These are phyloP conservation scores for Cantharellus anzutake DNA, from an alignment of 768 basidiomycete genomes.

Conservation along the genomic window DNA sequence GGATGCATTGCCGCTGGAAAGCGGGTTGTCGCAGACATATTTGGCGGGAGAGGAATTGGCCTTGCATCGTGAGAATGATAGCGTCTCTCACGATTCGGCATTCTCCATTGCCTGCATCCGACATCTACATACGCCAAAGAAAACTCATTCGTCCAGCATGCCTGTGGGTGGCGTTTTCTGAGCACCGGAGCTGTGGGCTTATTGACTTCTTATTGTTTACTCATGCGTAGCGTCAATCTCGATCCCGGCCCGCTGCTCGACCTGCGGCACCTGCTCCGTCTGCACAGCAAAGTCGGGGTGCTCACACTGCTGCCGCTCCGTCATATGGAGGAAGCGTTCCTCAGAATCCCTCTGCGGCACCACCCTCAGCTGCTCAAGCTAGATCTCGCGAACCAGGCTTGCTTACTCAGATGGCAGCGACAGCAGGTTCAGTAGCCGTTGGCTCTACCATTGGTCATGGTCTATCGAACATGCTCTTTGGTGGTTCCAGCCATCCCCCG, in stretches of 20 bases:
- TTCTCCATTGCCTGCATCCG: too few species aligned
- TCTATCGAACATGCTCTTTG: slow-evolving; percentile 79
- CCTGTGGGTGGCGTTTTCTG: too few species aligned
- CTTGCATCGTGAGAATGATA: too few species aligned
- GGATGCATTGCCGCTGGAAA: too few species aligned
- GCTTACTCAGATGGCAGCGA: slow-evolving; percentile 72
- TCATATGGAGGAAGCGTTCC: background rate
- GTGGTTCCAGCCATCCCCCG: slow-evolving; percentile 33
- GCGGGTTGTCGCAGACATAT: too few species aligned
- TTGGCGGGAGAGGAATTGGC: too few species aligned
- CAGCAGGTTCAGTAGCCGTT: slow-evolving; percentile 76
- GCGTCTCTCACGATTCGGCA: too few species aligned
- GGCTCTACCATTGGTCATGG: slow-evolving; percentile 83
- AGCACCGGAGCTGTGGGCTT: too few species aligned
- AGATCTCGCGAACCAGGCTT: slow-evolving; percentile 38
- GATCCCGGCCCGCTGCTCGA: slow-evolving; percentile 44
- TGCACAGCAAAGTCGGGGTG: slow-evolving; percentile 14
- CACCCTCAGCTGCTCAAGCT: slow-evolving; percentile 15
- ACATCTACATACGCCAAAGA: too few species aligned
- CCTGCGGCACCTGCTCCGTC: slow-evolving; percentile 25
- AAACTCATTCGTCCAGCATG: too few species aligned
- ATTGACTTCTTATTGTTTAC: too few species aligned
- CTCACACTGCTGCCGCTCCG: slow-evolving; percentile 10
- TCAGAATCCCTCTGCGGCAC: slow-evolving; percentile 18
- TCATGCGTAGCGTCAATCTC: slow-evolving; percentile 46